These are phyloP conservation scores for Xylaria sp. DNA, from an alignment of 2,329 filamentous ascomycete species.

Conservation along the genomic window DNA sequence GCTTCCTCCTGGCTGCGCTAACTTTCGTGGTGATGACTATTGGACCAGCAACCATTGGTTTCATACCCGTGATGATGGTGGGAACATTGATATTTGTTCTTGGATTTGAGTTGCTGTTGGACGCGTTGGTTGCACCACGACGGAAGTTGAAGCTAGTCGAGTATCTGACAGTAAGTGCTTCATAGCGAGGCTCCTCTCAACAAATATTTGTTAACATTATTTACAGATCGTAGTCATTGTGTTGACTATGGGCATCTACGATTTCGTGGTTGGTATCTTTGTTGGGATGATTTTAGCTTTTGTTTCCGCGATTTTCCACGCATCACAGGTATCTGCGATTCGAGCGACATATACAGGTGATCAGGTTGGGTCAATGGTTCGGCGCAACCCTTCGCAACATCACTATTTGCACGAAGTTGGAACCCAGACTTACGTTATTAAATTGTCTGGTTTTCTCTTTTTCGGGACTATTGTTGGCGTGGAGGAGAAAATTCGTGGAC, in stretches of 20 bases:
- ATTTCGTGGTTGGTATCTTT: constrained; percentile 94
- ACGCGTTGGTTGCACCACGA: constrained; percentile 88
- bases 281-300: constrained; percentile 93
- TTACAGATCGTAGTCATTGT: constrained; percentile 82
- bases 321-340: constrained; percentile 88
- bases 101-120: constrained; percentile 88
- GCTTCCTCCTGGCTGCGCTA: constrained; percentile 81
- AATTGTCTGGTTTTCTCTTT: constrained; percentile 94
- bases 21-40: constrained; percentile 86
- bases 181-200: too few relatives aligned
- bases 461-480: constrained; percentile 98
- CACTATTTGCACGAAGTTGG: constrained; percentile 87
- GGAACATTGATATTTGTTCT: constrained; percentile 94
- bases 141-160: constrained; percentile 88
- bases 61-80: constrained; percentile 96
- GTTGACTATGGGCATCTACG: constrained; percentile 93
- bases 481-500: constrained; percentile 82
- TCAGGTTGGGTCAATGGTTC: constrained; percentile 89
- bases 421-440: constrained; percentile 88
- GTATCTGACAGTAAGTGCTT: constrained; percentile 77
- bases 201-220: constrained; percentile 44
- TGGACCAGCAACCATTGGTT: constrained; percentile 89
- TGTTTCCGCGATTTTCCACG: constrained; percentile 89
- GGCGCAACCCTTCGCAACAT: constrained; percentile 88
- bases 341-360: constrained; percentile 90